Base-by-base conservation (phyloP, 108 stramenopile species). In the Skeletonema menzelii region DNA sequence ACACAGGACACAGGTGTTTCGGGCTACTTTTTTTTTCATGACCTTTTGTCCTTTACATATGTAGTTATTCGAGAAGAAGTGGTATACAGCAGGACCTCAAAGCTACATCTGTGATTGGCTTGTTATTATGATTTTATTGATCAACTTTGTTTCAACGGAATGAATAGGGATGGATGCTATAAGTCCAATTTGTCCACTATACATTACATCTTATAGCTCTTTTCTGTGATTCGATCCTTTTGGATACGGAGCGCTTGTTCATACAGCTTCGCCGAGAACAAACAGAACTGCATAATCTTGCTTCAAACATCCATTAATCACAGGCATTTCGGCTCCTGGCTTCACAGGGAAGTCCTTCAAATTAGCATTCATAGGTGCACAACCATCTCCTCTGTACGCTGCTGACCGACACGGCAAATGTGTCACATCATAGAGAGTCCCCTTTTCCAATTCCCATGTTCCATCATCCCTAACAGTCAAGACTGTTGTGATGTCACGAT, bases 271-370 rank as follows among this genome's bases (percentile, higher is more conserved):
- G 10, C 84, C 84, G 34, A 84, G 35, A 8, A 84, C 79, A 65
- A 84, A 84, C n/a, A 84, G 37, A 6, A 84, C 84, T 26, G 84
- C 84, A 64, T 84, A 84, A 68, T 84, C 84, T 57, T 66, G 80
- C 19, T 81, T 84, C 8, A 32, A 61, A 49, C 84, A 84, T 11
- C 78, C 78, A 0, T 32, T 5, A 37, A 80, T 77, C 17, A 24
- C 35, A 8, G 84, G 84, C 84, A 84, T 84, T 34, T 72, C 80
- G 15, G 84, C 84, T 2, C 84, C 84, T 2, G 84, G 84, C 61
- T 49, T 81, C 13, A 84, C 84, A 5, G 84, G 84, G 67, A 84
- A 84, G 35, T 75, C 79, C 17, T 56, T 75, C 46, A 55, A 34
- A 46, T 75, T 63, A 2, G 78, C 84, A 19, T 68, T 73, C 44